Evolutionary conservation across 129 eudicot genomes (phyloP), one percentile per base, ranked within the genome.

Genomic region (Flaveria bidentis): DNA sequence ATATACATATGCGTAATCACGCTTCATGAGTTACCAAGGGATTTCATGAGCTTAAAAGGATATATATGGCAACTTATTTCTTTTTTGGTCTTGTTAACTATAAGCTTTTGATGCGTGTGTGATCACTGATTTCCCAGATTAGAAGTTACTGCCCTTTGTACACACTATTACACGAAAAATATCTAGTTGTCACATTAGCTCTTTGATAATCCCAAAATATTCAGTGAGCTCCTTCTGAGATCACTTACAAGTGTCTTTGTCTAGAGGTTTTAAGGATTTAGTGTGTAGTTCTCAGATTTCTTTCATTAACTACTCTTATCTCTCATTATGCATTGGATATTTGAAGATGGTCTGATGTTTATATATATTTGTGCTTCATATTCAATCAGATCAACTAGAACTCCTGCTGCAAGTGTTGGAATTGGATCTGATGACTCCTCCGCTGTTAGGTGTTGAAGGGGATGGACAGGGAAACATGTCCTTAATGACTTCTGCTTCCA

Each of bases 361-460:
- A 3, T 67, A 23, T 44, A 11, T 65, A 66, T 53, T 18, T 11
- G 61, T 15, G 20, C 41, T 53, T 52, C 72, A 14, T 26, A 26
- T 20, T 82, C 20, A 23, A 64, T 68, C 84, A 87, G 87, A 58
- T 60, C 20, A 76, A 64, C 69, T 63, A 61, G 63, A 41, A 69
- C 47, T 52, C 46, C 15, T 66, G 7, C 30, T 66, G 7, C 30
- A 57, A 42, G 76, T 70, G 50, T 45, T 45, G 50, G 50, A 45
- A 45, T 75, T 75, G 28, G 67, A 70, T 76, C 83, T 81, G 80
- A 92, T 92, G 97, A 78, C 96, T 79, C 91, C 88, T 26, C 96
- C 93, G 65, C 68, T 79, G 83, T 69, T 89, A 82, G 89, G 87
- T 36, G 83, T 81, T 74, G 97, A 87, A 64, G 95, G 88, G 85